Conservation (phyloP, 768 basidiomycete genomes). For the Polyporus arcularius region DNA sequence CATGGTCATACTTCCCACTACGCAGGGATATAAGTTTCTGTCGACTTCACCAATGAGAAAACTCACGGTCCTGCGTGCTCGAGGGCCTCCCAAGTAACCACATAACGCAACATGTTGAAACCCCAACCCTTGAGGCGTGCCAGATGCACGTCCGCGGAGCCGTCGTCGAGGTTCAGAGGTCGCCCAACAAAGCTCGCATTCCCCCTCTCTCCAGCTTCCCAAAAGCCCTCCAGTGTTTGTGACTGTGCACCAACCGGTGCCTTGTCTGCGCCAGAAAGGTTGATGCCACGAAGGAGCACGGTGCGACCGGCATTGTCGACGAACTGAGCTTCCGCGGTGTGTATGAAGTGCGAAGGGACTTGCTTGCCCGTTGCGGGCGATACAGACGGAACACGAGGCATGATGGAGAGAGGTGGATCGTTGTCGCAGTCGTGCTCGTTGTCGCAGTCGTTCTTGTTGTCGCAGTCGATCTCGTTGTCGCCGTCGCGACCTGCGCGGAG, state of each 20-base stretch:
- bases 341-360: constrained; percentile 53
- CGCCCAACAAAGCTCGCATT: constrained; percentile 71
- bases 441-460: too few species aligned
- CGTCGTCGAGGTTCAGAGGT: constrained; percentile 84
- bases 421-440: background rate
- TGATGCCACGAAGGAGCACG: constrained; percentile 89
- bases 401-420: constrained; percentile 23
- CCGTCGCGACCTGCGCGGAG: background rate
- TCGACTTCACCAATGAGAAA: background rate
- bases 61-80: constrained; percentile 96
- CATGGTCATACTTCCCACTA: constrained; percentile 88
- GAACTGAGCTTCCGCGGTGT: constrained; percentile 69
- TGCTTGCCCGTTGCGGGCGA: constrained; percentile 61
- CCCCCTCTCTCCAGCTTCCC: constrained; percentile 74
- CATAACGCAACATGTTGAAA: constrained; percentile 82
- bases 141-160: constrained; percentile 83
- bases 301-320: constrained; percentile 76
- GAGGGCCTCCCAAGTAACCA: constrained; percentile 92
- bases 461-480: background rate
- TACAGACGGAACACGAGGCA: constrained; percentile 56
- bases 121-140: constrained; percentile 90
- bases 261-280: constrained; percentile 88
- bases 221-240: constrained; percentile 72
- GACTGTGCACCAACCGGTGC: constrained; percentile 74
- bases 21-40: constrained; percentile 3